Evolutionary conservation across 352 stramenopile genomes (phyloP).

Genomic region (Halophytophthora batemanensis): DNA sequence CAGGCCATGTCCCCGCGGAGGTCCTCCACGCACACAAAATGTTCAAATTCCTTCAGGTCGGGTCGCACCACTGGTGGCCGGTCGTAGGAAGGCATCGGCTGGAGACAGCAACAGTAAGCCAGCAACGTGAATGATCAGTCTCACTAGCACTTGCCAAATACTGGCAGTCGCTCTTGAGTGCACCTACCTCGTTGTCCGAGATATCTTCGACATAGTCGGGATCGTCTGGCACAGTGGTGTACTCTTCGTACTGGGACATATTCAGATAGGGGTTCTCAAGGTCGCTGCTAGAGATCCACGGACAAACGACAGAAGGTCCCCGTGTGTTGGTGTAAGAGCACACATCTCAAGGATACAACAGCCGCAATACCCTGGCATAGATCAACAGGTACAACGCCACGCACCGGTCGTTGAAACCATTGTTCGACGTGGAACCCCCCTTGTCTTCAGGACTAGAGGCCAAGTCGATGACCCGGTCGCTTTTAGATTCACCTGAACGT

Average conservation of each 20-base stretch:
- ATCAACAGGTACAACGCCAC: too few species aligned
- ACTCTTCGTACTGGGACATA: constrained; percentile 27
- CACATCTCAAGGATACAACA: too few species aligned
- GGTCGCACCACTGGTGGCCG: constrained; percentile 21
- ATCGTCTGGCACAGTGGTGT: constrained; percentile 12
- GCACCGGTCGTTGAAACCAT: neutral
- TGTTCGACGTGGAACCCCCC: neutral
- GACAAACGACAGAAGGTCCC: neutral
- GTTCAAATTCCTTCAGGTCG: constrained; percentile 56
- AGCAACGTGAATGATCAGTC: neutral
- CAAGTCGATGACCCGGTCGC: constrained; percentile 33
- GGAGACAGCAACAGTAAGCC: constrained; percentile 1
- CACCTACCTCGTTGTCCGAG: constrained; percentile 56
- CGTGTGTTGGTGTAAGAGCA: too few species aligned
- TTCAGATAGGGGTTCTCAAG: constrained; percentile 41
- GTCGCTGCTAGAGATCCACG: constrained; percentile 17
- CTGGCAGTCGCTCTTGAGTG: neutral
- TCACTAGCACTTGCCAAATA: neutral
- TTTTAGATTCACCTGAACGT: constrained; percentile 8
- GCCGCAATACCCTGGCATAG: too few species aligned
- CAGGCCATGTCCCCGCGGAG: constrained; percentile 46
- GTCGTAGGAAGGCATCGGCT: constrained; percentile 12
- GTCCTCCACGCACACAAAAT: constrained; percentile 70
- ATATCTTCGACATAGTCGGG: constrained; percentile 59
- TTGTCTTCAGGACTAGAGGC: constrained; percentile 25